Conservation (phyloP, 257 asterid genomes). For the Pogostemon cablin region DNA sequence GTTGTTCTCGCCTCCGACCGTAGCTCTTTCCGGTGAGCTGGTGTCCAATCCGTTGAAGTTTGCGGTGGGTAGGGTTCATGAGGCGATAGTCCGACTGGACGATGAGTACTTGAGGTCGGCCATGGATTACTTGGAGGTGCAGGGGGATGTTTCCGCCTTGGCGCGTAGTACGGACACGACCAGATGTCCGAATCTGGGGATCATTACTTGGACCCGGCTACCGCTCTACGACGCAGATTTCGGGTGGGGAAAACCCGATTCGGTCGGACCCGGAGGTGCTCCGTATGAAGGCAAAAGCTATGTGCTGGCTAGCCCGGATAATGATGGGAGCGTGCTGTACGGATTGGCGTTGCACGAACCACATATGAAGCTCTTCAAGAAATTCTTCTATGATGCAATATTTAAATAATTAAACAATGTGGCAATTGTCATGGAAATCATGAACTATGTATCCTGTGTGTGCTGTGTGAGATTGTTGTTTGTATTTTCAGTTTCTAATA, state of each 20-base stretch:
- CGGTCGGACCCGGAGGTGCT: slow-evolving; percentile 24
- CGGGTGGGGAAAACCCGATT: slow-evolving; percentile 30
- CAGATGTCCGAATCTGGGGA: slow-evolving; percentile 18
- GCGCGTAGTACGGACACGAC: slow-evolving; percentile 13
- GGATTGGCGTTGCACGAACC: neutral
- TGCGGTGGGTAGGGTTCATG: neutral
- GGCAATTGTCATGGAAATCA: too few relatives aligned
- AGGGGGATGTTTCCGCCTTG: neutral
- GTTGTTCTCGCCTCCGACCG: slow-evolving; percentile 4
- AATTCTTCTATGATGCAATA: slow-evolving; percentile 37
- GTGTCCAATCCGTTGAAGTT: neutral
- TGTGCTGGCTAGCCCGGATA: neutral
- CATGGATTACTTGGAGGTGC: slow-evolving; percentile 15
- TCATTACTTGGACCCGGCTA: slow-evolving; percentile 20
- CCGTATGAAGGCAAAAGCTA: slow-evolving; percentile 19
- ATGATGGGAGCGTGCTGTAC: slow-evolving; percentile 23
- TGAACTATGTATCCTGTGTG: too few relatives aligned
- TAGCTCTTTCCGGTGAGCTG: slow-evolving; percentile 25
- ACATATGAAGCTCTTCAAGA: slow-evolving; percentile 60
- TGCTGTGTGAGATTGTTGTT: too few relatives aligned
- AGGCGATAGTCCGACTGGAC: neutral
- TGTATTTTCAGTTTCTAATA: too few relatives aligned
- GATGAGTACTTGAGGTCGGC: slow-evolving; percentile 21
- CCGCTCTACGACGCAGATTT: slow-evolving; percentile 16
- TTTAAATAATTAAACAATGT: too few relatives aligned